Percentiles rank a stretch among this genome's conserved stretches.
Evolutionary conservation across 1,284 basidiomycete genomes (phyloP).

Genomic region (Cryptococcus floricola): DNA sequence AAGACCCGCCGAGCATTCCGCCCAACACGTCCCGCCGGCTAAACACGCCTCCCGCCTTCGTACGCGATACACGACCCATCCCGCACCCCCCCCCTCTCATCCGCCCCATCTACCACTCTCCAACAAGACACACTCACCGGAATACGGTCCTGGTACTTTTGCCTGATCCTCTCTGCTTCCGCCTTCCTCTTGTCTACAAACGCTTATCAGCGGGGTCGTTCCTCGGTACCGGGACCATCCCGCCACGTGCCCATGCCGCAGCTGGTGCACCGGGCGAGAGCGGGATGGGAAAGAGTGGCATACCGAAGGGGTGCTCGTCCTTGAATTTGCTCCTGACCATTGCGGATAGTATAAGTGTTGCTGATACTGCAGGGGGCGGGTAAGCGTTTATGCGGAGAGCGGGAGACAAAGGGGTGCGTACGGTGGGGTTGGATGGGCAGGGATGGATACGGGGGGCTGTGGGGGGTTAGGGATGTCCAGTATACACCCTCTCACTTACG

Average conservation of each 20-base stretch:
- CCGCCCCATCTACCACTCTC: not conserved
- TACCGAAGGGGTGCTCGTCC: conserved; percentile 98
- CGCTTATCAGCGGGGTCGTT: not conserved
- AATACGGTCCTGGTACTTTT: conserved; percentile 98
- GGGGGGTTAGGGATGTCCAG: too few relatives aligned
- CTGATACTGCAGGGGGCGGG: not conserved
- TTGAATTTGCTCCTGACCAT: conserved; percentile 98
- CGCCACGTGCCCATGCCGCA: not conserved
- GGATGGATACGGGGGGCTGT: too few relatives aligned
- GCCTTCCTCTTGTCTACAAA: conserved; percentile 91
- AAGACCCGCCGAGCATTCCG: too few relatives aligned
- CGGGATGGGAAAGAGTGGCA: conserved; percentile 32
- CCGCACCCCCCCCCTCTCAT: too few relatives aligned
- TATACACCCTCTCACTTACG: too few relatives aligned
- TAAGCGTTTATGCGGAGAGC: not conserved
- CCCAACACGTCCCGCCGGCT: not conserved
- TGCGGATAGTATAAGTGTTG: conserved; percentile 3
- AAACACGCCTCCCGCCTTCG: too few relatives aligned
- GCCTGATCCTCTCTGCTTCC: conserved; percentile 85
- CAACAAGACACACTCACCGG: conserved; percentile 61
- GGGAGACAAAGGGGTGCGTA: too few relatives aligned
- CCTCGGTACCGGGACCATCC: not conserved
- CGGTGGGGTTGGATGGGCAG: too few relatives aligned
- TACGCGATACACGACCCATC: too few relatives aligned
- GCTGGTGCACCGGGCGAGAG: not conserved